Conservation (phyloP, 192 early-diverging fungal species). For the Coemansia sp. region DNA sequence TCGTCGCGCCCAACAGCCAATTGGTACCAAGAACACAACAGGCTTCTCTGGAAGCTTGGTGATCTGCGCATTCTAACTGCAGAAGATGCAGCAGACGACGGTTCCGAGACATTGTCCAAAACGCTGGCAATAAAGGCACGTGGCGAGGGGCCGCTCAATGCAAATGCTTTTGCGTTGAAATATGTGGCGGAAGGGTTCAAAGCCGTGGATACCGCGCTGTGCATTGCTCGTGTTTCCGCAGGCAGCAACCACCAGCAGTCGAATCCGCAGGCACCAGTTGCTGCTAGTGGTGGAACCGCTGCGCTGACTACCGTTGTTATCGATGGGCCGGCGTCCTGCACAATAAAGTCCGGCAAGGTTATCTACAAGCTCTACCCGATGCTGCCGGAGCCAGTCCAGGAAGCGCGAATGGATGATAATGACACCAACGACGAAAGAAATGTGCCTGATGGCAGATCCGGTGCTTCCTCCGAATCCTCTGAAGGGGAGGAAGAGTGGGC, state of each 20-base stretch:
- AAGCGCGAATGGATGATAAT: neutral
- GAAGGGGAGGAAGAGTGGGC: constrained; percentile 9
- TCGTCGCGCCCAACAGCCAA: constrained; percentile 40
- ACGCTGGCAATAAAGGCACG: constrained; percentile 25
- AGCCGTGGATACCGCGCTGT: constrained; percentile 18
- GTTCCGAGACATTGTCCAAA: constrained; percentile 7
- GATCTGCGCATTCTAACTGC: constrained; percentile 17
- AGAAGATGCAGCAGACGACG: neutral
- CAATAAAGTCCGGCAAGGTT: constrained; percentile 45
- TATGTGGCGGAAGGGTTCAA: constrained; percentile 20
- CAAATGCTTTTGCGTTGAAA: constrained; percentile 28
- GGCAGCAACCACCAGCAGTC: constrained; percentile 6
- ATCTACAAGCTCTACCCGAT: constrained; percentile 7
- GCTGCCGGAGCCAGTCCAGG: neutral
- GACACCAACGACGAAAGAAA: neutral
- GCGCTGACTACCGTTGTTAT: constrained; percentile 12
- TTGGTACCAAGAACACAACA: constrained; percentile 48
- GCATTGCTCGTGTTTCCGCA: constrained; percentile 25
- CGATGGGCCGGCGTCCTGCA: constrained; percentile 8
- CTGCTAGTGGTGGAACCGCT: neutral
- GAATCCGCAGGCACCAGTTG: neutral
- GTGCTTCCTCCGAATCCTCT: neutral
- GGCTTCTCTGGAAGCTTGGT: constrained; percentile 44
- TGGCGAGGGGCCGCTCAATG: constrained; percentile 13
- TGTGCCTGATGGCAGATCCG: neutral